phyloP scores from a whole-genome alignment of 306 rosid species.

The Crotalaria pallida region DNA sequence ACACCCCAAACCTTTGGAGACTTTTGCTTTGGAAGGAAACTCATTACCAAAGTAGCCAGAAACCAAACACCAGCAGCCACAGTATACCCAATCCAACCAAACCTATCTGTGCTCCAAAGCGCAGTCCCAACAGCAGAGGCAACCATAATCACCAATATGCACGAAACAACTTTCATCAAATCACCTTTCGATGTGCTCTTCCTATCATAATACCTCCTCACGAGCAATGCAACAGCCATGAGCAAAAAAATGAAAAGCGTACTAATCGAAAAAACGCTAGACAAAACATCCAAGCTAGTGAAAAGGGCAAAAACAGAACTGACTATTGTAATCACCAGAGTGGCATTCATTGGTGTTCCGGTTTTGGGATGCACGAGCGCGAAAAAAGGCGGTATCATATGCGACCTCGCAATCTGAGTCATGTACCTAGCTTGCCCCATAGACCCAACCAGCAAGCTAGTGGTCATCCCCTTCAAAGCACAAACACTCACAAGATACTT shows the following conservation, averaged over 20 bases:
- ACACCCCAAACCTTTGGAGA: slow-evolving; percentile 80
- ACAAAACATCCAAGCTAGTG: slow-evolving; percentile 79
- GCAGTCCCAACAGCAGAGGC: slow-evolving; percentile 43
- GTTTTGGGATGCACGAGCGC: slow-evolving; percentile 82
- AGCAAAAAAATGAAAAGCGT: slow-evolving; percentile 80
- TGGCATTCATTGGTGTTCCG: slow-evolving; percentile 82
- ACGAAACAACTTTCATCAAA: slow-evolving; percentile 32
- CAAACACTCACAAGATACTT: slow-evolving; percentile 69
- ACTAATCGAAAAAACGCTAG: slow-evolving; percentile 79
- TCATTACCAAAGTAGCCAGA: slow-evolving; percentile 53
- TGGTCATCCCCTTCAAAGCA: slow-evolving; percentile 96
- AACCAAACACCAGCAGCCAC: slow-evolving; percentile 59
- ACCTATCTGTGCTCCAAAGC: slow-evolving; percentile 37
- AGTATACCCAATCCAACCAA: slow-evolving; percentile 60
- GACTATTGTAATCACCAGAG: slow-evolving; percentile 51
- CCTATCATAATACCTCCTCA: slow-evolving; percentile 63
- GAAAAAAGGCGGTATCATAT: slow-evolving; percentile 83
- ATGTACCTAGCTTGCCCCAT: slow-evolving; percentile 86
- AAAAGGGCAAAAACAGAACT: slow-evolving; percentile 69
- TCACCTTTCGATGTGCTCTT: slow-evolving; percentile 34
- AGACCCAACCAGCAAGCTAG: slow-evolving; percentile 84
- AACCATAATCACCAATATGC: slow-evolving; percentile 45
- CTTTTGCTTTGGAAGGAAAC: slow-evolving; percentile 55
- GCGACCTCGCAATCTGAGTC: slow-evolving; percentile 89
- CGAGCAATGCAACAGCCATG: slow-evolving; percentile 73